phyloP scores from a whole-genome alignment of 805 yeast genomes.

The Teunomyces aglyptinius region DNA sequence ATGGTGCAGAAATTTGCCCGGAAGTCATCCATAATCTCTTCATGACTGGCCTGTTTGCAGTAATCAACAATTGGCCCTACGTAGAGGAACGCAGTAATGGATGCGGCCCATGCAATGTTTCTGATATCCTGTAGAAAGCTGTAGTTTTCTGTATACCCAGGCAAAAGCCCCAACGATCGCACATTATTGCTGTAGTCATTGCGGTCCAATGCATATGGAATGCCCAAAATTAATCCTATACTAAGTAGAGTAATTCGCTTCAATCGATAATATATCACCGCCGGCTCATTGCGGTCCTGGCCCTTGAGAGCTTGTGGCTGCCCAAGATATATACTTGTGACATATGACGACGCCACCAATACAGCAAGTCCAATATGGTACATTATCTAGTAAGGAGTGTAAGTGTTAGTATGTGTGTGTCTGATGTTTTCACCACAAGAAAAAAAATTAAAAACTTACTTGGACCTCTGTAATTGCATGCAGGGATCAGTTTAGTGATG shows the following conservation, averaged over 20 bases:
- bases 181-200: slow-evolving; percentile 10
- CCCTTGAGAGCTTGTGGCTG: slow-evolving; percentile 21
- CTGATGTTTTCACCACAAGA: no score
- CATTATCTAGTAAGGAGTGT: not conserved
- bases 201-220: slow-evolving; percentile 28
- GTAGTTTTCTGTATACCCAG: slow-evolving; percentile 23
- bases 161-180: slow-evolving; percentile 32
- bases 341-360: slow-evolving; percentile 46
- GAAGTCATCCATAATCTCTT: slow-evolving; percentile 16
- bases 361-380: slow-evolving; percentile 18
- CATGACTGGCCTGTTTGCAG: slow-evolving; percentile 2
- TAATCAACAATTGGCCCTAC: slow-evolving; percentile 19
- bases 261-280: slow-evolving; percentile 43
- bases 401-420: not conserved
- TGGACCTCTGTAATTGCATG: not conserved
- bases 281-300: slow-evolving; percentile 41
- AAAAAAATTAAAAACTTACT: not conserved
- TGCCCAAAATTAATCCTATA: slow-evolving; percentile 21
- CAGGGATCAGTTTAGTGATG: not conserved
- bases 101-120: slow-evolving; percentile 12
- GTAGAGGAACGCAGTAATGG: slow-evolving; percentile 15
- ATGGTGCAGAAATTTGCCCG: slow-evolving; percentile 22
- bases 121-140: slow-evolving; percentile 10
- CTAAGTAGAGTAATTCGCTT: slow-evolving; percentile 34
- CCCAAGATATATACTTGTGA: slow-evolving; percentile 36